phyloP scores from a whole-genome alignment of 352 stramenopile species.

The Peronosclerospora sorghi region DNA sequence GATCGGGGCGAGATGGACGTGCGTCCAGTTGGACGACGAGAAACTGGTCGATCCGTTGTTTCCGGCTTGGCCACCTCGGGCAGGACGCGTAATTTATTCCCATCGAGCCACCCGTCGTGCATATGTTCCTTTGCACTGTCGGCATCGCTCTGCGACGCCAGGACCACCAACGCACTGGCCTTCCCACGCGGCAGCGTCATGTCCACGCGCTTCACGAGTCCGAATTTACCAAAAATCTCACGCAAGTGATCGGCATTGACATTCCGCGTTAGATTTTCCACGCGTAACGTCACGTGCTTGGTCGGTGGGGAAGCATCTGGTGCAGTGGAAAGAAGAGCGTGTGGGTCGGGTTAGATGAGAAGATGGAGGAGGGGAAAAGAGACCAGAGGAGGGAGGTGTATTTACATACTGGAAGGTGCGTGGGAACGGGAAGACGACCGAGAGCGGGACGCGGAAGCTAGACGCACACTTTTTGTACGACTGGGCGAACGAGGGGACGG shows the following conservation, averaged over 20 bases:
- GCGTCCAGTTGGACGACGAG: conserved; percentile 4
- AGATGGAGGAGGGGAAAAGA: no score
- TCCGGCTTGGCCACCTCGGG: conserved; percentile 6
- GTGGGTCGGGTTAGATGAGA: no score
- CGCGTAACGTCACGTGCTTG: conserved; percentile 34
- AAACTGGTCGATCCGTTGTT: background rate
- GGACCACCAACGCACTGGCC: conserved; percentile 44
- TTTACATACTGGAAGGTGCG: conserved; percentile 9
- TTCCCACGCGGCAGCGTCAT: conserved; percentile 29
- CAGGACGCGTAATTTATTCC: conserved; percentile 59
- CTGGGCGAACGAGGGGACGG: background rate
- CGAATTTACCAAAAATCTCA: conserved; percentile 86
- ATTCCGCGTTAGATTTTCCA: conserved; percentile 81
- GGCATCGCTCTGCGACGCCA: conserved; percentile 38
- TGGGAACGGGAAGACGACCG: conserved; percentile 8
- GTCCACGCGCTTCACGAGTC: conserved; percentile 41
- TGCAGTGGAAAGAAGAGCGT: no score
- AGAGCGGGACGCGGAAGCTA: conserved; percentile 7
- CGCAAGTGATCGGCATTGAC: conserved; percentile 70
- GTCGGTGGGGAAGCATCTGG: conserved; percentile 2
- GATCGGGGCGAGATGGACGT: conserved; percentile 16
- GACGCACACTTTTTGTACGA: conserved; percentile 1
- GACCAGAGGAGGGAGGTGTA: no score
- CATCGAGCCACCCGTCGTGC: conserved; percentile 80
- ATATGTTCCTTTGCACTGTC: conserved; percentile 58